Percentiles rank a stretch among this genome's conserved stretches.
These are phyloP conservation scores for Polytrichum commune DNA, from an alignment of 225 moss, liverwort and hornwort genomes.

Conservation along the genomic window DNA sequence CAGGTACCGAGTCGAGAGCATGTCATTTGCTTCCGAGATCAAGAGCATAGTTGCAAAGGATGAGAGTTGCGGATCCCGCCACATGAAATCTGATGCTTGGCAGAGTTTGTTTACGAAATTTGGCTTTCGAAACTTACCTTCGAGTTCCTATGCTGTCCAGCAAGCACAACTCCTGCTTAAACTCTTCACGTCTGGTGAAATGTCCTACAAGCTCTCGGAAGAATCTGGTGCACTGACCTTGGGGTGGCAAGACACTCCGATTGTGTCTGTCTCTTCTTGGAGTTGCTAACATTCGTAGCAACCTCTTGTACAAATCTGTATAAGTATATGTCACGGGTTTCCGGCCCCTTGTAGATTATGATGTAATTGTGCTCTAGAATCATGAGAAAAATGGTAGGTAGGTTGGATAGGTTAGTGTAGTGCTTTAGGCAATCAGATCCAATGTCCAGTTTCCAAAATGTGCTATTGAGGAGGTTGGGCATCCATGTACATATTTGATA, in stretches of 20 bases:
- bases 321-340: conserved; percentile 35
- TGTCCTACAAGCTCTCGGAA: conserved; percentile 68
- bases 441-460: conserved; percentile 1
- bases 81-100: conserved; percentile 60
- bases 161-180: conserved; percentile 68
- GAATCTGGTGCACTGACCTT: conserved; percentile 48
- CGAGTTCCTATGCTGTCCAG: conserved; percentile 58
- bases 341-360: conserved; percentile 2
- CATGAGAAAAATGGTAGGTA: conserved; percentile 11
- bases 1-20: conserved; percentile 58
- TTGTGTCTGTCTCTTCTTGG: conserved; percentile 56
- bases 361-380: no score
- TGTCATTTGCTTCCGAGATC: conserved; percentile 55
- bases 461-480: neutral
- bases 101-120: conserved; percentile 37
- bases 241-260: conserved; percentile 76
- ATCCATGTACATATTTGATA: conserved; percentile 43
- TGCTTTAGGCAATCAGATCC: neutral
- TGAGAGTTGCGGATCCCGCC: conserved; percentile 33
- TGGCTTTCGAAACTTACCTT: conserved; percentile 45
- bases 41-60: conserved; percentile 53
- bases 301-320: conserved; percentile 44
- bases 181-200: conserved; percentile 35
- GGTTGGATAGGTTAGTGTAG: conserved; percentile 1
- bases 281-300: conserved; percentile 32